Conservation (phyloP, 75 land plant genomes). For the Ceratopteris richardii region DNA sequence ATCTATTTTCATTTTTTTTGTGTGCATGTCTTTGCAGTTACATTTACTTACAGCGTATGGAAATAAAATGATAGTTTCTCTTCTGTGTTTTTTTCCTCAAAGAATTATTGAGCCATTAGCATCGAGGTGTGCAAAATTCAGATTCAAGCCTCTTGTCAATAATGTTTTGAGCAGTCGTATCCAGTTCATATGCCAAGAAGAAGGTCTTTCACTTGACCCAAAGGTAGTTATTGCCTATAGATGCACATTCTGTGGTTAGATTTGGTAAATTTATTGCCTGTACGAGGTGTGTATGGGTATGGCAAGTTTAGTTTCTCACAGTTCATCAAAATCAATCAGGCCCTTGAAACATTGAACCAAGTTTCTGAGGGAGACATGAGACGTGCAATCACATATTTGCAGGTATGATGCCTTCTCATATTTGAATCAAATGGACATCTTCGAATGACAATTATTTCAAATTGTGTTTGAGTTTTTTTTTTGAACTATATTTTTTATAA, state of each 20-base stretch:
- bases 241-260: not conserved
- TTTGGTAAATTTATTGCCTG: too few relatives aligned
- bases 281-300: too few relatives aligned
- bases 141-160: constrained; percentile 85
- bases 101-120: constrained; percentile 98
- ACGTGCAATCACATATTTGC: constrained; percentile 91
- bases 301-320: too few relatives aligned
- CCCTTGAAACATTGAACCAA: constrained; percentile 67
- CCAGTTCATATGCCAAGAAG: constrained; percentile 71
- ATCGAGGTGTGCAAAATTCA: constrained; percentile 96
- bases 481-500: too few relatives aligned
- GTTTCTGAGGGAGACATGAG: constrained; percentile 98
- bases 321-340: too few relatives aligned
- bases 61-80: not conserved
- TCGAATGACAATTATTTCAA: too few relatives aligned
- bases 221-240: constrained; percentile 40
- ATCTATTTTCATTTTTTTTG: too few relatives aligned
- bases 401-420: constrained; percentile 56
- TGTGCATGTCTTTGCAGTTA: too few relatives aligned
- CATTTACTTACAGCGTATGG: too few relatives aligned
- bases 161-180: constrained; percentile 76
- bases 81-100: constrained; percentile 2
- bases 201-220: constrained; percentile 62
- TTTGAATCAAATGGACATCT: too few relatives aligned
- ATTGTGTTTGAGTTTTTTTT: too few relatives aligned